These are phyloP conservation scores for Botryobasidium botryosum DNA, from an alignment of 768 basidiomycete genomes.

Conservation along the genomic window DNA sequence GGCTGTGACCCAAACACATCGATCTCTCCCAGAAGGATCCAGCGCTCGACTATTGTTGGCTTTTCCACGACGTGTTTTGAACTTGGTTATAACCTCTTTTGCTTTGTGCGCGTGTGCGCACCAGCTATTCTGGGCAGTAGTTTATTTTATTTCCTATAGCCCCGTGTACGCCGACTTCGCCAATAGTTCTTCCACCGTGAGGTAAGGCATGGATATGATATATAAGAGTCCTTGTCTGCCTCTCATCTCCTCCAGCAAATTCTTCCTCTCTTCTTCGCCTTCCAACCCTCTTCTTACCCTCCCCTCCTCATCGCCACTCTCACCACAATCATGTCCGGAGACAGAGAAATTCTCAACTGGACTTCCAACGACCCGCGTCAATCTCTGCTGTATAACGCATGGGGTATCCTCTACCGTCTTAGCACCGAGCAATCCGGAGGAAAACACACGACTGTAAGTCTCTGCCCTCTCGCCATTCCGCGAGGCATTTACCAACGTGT, in stretches of 20 bases:
- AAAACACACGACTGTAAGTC: constrained; percentile 3
- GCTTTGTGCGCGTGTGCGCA: no score
- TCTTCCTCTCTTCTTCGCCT: neutral
- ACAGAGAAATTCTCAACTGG: constrained; percentile 45
- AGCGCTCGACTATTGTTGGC: no score
- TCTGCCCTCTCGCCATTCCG: constrained; percentile 13
- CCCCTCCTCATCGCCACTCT: constrained; percentile 6
- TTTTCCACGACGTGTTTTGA: no score
- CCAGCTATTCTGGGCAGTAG: no score
- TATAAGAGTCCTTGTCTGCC: neutral
- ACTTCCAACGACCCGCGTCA: constrained; percentile 75
- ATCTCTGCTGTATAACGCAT: constrained; percentile 57
- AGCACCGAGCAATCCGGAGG: constrained; percentile 5
- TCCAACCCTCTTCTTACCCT: neutral
- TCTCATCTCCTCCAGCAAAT: constrained; percentile 1
- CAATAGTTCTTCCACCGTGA: no score
- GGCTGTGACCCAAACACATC: no score
- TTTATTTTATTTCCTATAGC: neutral
- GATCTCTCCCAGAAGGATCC: no score
- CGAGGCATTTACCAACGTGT: constrained; percentile 54
- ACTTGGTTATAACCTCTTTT: no score
- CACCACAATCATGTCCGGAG: neutral
- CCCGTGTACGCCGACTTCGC: no score
- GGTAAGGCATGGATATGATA: no score
- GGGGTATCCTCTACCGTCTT: constrained; percentile 13